Conservation (phyloP, 129 eudicot species). For the Centaurea solstitialis region DNA sequence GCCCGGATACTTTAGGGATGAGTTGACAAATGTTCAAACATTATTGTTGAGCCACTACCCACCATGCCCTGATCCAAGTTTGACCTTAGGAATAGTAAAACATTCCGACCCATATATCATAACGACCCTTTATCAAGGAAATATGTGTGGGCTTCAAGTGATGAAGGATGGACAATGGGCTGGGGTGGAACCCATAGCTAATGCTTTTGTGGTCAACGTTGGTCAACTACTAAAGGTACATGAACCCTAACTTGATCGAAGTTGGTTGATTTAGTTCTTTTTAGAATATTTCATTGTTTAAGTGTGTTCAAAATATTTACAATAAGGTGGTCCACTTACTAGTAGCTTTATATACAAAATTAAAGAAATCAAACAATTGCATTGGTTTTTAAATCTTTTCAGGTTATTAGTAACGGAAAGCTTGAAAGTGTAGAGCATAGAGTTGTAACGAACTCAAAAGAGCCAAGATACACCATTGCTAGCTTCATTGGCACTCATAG, state of each 20-base stretch:
- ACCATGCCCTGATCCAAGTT: slow-evolving; percentile 69
- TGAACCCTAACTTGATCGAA: background rate
- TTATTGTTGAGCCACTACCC: slow-evolving; percentile 51
- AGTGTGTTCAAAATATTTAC: background rate
- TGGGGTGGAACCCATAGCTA: slow-evolving; percentile 36
- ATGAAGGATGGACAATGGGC: slow-evolving; percentile 49
- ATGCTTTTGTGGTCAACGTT: slow-evolving; percentile 51
- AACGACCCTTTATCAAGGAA: slow-evolving; percentile 36
- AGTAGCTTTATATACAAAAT: background rate
- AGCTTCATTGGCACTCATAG: slow-evolving; percentile 41
- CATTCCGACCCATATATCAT: slow-evolving; percentile 49
- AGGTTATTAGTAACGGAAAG: slow-evolving; percentile 65
- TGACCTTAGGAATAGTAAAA: slow-evolving; percentile 44
- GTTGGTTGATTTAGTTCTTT: background rate
- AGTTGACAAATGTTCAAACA: slow-evolving; percentile 27
- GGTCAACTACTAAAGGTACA: slow-evolving; percentile 50
- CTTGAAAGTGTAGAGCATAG: slow-evolving; percentile 56
- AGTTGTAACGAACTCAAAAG: slow-evolving; percentile 49
- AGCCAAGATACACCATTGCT: slow-evolving; percentile 34
- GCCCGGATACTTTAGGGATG: slow-evolving; percentile 32
- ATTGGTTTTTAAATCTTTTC: background rate
- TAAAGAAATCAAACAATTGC: background rate
- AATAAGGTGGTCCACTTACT: background rate
- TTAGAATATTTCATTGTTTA: background rate
- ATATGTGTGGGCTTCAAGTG: slow-evolving; percentile 54